These are phyloP conservation scores for Debaryomyces sp. DNA, from an alignment of 1,139 yeast species.

Conservation along the genomic window DNA sequence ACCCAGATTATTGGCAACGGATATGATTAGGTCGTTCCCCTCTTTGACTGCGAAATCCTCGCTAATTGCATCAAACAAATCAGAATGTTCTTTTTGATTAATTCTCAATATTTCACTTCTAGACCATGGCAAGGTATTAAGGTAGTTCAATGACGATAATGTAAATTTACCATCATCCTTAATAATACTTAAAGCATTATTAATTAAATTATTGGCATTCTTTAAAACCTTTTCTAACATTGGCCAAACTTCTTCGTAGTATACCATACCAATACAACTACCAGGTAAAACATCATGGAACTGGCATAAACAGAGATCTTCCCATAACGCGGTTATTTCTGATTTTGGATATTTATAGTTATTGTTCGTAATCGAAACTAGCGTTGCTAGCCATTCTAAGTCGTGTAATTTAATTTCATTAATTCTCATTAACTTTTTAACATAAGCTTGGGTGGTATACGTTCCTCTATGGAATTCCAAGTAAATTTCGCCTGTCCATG, in stretches of 20 bases:
- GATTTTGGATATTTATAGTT: constrained; percentile 70
- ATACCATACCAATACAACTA: constrained; percentile 92
- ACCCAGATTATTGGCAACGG: constrained; percentile 15
- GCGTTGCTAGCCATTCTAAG: constrained; percentile 78
- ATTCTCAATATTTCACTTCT: constrained; percentile 56
- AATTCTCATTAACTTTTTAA: constrained; percentile 76
- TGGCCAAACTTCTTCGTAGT: constrained; percentile 87
- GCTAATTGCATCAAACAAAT: constrained; percentile 11
- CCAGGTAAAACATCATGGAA: constrained; percentile 98
- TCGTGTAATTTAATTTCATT: constrained; percentile 84
- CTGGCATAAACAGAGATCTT: constrained; percentile 84
- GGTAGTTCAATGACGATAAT: constrained; percentile 25
- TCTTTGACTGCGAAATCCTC: constrained; percentile 4
- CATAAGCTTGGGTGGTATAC: constrained; percentile 88
- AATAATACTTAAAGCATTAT: constrained; percentile 45
- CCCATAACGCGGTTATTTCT: constrained; percentile 77
- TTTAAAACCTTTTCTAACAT: constrained; percentile 63
- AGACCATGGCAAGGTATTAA: constrained; percentile 73
- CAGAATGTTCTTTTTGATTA: constrained; percentile 12
- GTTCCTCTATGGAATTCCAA: constrained; percentile 97
- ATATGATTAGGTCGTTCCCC: constrained; percentile 9
- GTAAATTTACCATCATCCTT: constrained; percentile 16
- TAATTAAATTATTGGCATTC: constrained; percentile 54
- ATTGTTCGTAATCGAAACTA: constrained; percentile 59
- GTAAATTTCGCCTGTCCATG: constrained; percentile 94